phyloP scores from a whole-genome alignment of 2,329 filamentous ascomycete genomes.

The Nemania serpens region DNA sequence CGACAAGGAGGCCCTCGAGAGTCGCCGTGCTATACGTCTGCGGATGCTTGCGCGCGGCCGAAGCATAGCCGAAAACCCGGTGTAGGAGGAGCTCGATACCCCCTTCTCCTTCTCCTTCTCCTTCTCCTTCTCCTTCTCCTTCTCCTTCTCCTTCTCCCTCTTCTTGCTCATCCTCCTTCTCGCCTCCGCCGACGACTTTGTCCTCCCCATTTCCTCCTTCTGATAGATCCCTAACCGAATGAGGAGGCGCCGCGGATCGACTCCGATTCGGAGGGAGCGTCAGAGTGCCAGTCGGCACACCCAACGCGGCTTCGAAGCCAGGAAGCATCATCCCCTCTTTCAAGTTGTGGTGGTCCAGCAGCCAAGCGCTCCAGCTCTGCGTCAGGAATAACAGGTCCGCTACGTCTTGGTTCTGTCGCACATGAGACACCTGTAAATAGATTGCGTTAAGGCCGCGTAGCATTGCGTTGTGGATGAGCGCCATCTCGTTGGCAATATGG shows the following conservation, averaged over 20 bases:
- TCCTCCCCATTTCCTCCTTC: neutral
- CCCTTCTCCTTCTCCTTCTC: constrained; percentile 10
- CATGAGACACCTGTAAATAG: constrained; percentile 42
- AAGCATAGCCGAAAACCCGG: constrained; percentile 25
- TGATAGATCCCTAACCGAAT: neutral
- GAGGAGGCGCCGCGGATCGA: neutral
- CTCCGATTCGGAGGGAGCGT: neutral
- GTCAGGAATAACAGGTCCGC: constrained; percentile 41
- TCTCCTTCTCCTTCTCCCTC: neutral
- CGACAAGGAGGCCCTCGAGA: constrained; percentile 12
- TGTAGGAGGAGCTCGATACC: constrained; percentile 19
- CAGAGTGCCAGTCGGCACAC: constrained; percentile 30
- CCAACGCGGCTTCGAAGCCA: constrained; percentile 35
- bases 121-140: neutral
- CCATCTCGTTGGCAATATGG: constrained; percentile 42
- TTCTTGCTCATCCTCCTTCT: neutral
- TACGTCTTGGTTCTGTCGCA: constrained; percentile 37
- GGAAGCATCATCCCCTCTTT: constrained; percentile 42
- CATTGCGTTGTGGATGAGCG: constrained; percentile 43
- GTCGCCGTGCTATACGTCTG: constrained; percentile 10
- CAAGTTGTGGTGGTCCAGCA: constrained; percentile 40
- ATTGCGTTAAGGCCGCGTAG: constrained; percentile 45
- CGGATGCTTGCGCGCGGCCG: constrained; percentile 16
- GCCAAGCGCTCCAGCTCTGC: constrained; percentile 39
- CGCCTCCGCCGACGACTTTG: neutral